Evolutionary conservation across 2,329 filamentous ascomycete genomes (phyloP), one percentile per base, ranked within the genome.

Genomic region (Fusarium tanahbumbuense): DNA sequence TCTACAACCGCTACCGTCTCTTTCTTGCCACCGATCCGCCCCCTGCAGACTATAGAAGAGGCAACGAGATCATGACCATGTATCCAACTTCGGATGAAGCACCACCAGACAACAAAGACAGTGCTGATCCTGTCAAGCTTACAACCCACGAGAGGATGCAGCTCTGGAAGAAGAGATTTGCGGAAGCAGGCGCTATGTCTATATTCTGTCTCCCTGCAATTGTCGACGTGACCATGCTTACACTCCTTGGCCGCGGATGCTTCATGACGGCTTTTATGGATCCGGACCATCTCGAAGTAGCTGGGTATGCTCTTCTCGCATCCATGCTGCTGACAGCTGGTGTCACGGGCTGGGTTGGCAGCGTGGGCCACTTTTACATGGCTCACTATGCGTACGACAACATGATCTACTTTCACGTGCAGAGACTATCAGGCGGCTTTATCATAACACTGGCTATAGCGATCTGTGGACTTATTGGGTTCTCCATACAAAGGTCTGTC

Each of bases 11-110:
- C 6, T 70, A 71, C 8, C 54, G 50, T 13, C 42, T 48, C 6
- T 61, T 70, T 25, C 67, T 71, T 6, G 23, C 58, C 6, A 22
- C 23, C 16, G 42, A 58, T 8, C 68, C 67, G 2, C 68, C 68
- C 0, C 46, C 50, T 22, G 63, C 60, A 5, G 67, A 69, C 20
- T 62, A 71, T n/a, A 58, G 68, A 46, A 48, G 37, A 23, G 40
- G 42, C n/a, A 70, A 71, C 22, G 68, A 71, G 49, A 71, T 71
- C 23, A 71, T 71, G 67, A 71, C 68, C 23, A 71, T 71, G 68
- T 71, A 71, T 27, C 64, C 68, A 27, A 50, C 56, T 11, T 66
- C 68, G 15, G 67, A 71, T 10, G 55, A 52, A n/a, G 37, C 54
- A 2, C 52, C 55, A 2, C 37, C 37, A 3, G 42, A 13, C 6